A percentile compares a stretch with the other conserved stretches of the same genome.
These are phyloP conservation scores for Candida boleticola DNA, from an alignment of 805 yeast genomes.

Conservation along the genomic window DNA sequence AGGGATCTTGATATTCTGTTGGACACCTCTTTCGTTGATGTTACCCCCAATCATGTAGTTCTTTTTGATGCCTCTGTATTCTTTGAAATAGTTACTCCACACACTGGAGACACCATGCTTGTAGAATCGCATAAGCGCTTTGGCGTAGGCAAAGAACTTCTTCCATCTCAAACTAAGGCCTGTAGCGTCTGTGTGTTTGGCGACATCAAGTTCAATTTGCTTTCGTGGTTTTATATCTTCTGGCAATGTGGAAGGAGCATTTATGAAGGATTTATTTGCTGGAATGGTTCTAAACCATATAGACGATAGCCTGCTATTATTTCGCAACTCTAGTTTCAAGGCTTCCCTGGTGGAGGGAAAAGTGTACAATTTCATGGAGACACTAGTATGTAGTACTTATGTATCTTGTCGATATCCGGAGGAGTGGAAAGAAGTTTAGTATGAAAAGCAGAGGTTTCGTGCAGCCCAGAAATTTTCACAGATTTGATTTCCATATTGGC, in stretches of 20 bases:
- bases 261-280: constrained; percentile 13
- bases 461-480: no score
- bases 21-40: constrained; percentile 22
- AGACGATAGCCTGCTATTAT: constrained; percentile 5
- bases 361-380: constrained; percentile 9
- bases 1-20: constrained; percentile 26
- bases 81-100: constrained; percentile 39
- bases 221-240: constrained; percentile 22
- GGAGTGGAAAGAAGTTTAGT: no score
- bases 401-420: no score
- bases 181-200: constrained; percentile 13
- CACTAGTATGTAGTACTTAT: no score
- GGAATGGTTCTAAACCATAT: constrained; percentile 9
- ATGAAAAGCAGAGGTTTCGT: no score
- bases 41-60: constrained; percentile 18
- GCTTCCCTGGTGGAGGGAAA: constrained; percentile 12
- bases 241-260: constrained; percentile 33
- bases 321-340: constrained; percentile 4
- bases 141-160: constrained; percentile 45
- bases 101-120: constrained; percentile 55
- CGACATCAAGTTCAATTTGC: constrained; percentile 25
- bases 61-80: constrained; percentile 12
- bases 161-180: constrained; percentile 22
- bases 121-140: constrained; percentile 50
- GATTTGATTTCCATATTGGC: no score